A percentile compares a stretch with the other conserved stretches of the same genome.
These are phyloP conservation scores for Monilinia aucupariae DNA, from an alignment of 2,329 filamentous ascomycete genomes.

Conservation along the genomic window DNA sequence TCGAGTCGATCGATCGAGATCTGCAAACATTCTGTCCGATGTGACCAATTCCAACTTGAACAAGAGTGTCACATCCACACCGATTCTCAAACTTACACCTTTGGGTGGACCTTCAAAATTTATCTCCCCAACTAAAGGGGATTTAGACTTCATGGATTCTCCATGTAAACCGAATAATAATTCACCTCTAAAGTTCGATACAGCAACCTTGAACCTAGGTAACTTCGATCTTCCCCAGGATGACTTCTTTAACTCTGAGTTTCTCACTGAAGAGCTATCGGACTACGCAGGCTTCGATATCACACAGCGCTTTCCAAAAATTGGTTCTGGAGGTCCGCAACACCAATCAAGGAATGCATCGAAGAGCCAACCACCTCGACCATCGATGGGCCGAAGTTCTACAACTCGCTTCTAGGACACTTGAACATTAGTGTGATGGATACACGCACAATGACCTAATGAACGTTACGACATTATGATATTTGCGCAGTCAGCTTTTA, in stretches of 20 bases:
- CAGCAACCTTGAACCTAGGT: slow-evolving; percentile 23
- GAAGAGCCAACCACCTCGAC: slow-evolving; percentile 26
- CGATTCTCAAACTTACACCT: slow-evolving; percentile 45
- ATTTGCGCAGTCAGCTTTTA: slow-evolving; percentile 12
- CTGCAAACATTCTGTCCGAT: slow-evolving; percentile 56
- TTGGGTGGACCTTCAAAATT: slow-evolving; percentile 35
- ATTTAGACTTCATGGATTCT: slow-evolving; percentile 42
- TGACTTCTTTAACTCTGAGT: slow-evolving; percentile 49
- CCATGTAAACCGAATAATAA: slow-evolving; percentile 46
- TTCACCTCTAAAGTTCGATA: slow-evolving; percentile 27
- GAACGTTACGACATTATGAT: slow-evolving; percentile 25
- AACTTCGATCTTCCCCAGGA: slow-evolving; percentile 38
- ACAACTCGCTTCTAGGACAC: slow-evolving; percentile 33
- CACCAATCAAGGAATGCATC: slow-evolving; percentile 26
- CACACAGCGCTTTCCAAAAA: slow-evolving; percentile 70
- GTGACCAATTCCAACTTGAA: slow-evolving; percentile 43
- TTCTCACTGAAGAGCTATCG: slow-evolving; percentile 53
- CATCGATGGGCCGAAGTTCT: slow-evolving; percentile 32
- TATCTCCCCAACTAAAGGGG: slow-evolving; percentile 54
- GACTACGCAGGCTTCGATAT: slow-evolving; percentile 62
- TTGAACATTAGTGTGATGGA: slow-evolving; percentile 19
- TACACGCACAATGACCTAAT: slow-evolving; percentile 17
- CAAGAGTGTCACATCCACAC: slow-evolving; percentile 47
- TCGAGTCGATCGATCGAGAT: slow-evolving; percentile 58
- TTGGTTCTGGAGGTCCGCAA: slow-evolving; percentile 48